These are phyloP conservation scores for Platismatia glauca DNA, from an alignment of 495 filamentous ascomycete species.

Conservation along the genomic window DNA sequence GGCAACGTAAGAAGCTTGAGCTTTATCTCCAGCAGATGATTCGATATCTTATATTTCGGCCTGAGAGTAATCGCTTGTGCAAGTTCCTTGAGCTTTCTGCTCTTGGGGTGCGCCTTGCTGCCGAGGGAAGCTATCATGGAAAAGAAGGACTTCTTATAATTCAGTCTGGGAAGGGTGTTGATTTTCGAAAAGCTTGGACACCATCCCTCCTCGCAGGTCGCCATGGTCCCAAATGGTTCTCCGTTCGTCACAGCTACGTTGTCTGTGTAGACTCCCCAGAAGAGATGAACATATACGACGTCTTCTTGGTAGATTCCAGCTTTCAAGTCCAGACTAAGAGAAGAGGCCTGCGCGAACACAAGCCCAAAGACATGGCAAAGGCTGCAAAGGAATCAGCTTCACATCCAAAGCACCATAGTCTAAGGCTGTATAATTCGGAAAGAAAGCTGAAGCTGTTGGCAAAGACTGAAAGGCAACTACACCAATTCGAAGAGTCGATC, in stretches of 20 bases:
- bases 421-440: slow-evolving; percentile 80
- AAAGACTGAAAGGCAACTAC: slow-evolving; percentile 76
- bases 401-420: slow-evolving; percentile 69
- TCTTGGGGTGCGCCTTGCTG: slow-evolving; percentile 86
- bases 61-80: slow-evolving; percentile 91
- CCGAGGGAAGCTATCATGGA: slow-evolving; percentile 92
- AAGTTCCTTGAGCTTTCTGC: slow-evolving; percentile 94
- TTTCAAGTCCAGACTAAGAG: slow-evolving; percentile 70
- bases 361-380: slow-evolving; percentile 52
- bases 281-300: slow-evolving; percentile 98
- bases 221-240: slow-evolving; percentile 92
- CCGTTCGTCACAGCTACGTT: slow-evolving; percentile 94
- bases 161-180: slow-evolving; percentile 80
- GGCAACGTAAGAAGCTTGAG: slow-evolving; percentile 79
- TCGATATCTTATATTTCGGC: slow-evolving; percentile 85
- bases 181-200: slow-evolving; percentile 72
- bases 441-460: slow-evolving; percentile 84
- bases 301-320: slow-evolving; percentile 82
- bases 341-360: slow-evolving; percentile 49
- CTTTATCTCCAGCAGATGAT: slow-evolving; percentile 92
- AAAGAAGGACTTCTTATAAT: slow-evolving; percentile 95
- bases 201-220: slow-evolving; percentile 66
- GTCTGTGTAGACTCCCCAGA: slow-evolving; percentile 97
- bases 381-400: slow-evolving; percentile 53
- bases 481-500: slow-evolving; percentile 91